phyloP scores from a whole-genome alignment of 257 asterid species.

The Ilex aquifolium region DNA sequence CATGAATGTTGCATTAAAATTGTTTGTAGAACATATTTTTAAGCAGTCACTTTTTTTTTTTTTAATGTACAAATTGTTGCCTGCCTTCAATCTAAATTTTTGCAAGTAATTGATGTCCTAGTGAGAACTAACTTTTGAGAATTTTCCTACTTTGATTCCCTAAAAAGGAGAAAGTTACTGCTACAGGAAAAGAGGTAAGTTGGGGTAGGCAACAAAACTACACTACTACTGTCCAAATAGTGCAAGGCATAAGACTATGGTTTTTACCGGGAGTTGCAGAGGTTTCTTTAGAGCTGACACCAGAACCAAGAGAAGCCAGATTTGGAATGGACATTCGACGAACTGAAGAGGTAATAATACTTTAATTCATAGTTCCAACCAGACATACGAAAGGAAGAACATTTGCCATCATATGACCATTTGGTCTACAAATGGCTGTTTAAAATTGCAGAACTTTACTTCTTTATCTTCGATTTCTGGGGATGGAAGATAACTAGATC shows the following conservation, averaged over 20 bases:
- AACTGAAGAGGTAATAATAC: conserved; percentile 43
- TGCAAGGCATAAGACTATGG: conserved; percentile 42
- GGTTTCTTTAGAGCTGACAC: conserved; percentile 24
- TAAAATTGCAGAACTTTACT: too few relatives aligned
- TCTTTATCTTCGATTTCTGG: too few relatives aligned
- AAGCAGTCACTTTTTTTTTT: too few relatives aligned
- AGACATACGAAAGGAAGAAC: not conserved
- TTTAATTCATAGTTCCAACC: not conserved
- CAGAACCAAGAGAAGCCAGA: conserved; percentile 35
- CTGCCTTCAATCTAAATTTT: not conserved
- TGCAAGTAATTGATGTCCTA: not conserved
- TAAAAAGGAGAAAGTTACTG: conserved; percentile 23
- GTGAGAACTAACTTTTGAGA: not conserved
- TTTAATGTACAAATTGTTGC: not conserved
- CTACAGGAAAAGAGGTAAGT: conserved; percentile 20
- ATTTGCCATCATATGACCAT: not conserved
- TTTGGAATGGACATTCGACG: conserved; percentile 42
- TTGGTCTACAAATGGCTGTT: too few relatives aligned
- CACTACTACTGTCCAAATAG: not conserved
- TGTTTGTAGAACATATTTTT: too few relatives aligned
- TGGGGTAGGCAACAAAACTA: conserved; percentile 25
- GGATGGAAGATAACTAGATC: too few relatives aligned
- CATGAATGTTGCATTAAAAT: too few relatives aligned
- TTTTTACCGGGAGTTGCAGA: conserved; percentile 45
- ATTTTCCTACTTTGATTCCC: not conserved